A percentile compares a stretch with the other conserved stretches of the same genome.
These are phyloP conservation scores for Fusarium buharicum DNA, from an alignment of 2,329 filamentous ascomycete species.

Conservation along the genomic window DNA sequence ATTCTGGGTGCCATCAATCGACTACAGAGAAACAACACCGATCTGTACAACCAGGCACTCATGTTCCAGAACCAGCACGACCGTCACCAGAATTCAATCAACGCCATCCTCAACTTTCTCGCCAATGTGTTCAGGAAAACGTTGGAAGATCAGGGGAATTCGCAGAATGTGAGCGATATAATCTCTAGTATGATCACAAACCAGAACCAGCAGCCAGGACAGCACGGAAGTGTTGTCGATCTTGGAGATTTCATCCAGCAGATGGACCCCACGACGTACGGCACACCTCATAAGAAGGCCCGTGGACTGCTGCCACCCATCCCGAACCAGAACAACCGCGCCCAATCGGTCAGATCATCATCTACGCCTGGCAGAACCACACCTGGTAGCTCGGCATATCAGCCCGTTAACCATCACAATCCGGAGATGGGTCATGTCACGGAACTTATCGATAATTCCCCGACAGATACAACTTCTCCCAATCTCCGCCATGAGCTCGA, in stretches of 20 bases:
- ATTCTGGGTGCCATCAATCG: conserved; percentile 86
- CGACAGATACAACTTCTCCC: conserved; percentile 58
- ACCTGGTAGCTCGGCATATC: conserved; percentile 37
- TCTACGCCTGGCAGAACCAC: conserved; percentile 29
- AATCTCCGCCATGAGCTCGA: conserved; percentile 67
- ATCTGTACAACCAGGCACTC: conserved; percentile 86
- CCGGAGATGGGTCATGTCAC: conserved; percentile 67
- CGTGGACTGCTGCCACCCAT: conserved; percentile 67
- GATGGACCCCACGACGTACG: conserved; percentile 52
- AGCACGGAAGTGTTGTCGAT: conserved; percentile 69
- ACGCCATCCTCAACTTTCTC: conserved; percentile 96
- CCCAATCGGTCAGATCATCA: conserved; percentile 44
- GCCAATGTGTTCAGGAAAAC: conserved; percentile 97
- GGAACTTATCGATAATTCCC: conserved; percentile 66
- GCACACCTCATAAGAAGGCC: conserved; percentile 60
- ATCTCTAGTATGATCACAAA: conserved; percentile 79
- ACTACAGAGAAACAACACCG: conserved; percentile 85
- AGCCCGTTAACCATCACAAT: conserved; percentile 47
- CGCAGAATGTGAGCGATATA: conserved; percentile 84
- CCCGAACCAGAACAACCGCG: conserved; percentile 51
- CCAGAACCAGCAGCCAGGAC: conserved; percentile 58
- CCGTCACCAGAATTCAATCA: conserved; percentile 98
- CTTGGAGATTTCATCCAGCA: conserved; percentile 68
- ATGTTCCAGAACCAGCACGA: conserved; percentile 92
- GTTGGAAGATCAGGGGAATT: conserved; percentile 81